Evolutionary conservation across 1,284 basidiomycete species (phyloP).

Genomic region (Leccinum pallidistipes): DNA sequence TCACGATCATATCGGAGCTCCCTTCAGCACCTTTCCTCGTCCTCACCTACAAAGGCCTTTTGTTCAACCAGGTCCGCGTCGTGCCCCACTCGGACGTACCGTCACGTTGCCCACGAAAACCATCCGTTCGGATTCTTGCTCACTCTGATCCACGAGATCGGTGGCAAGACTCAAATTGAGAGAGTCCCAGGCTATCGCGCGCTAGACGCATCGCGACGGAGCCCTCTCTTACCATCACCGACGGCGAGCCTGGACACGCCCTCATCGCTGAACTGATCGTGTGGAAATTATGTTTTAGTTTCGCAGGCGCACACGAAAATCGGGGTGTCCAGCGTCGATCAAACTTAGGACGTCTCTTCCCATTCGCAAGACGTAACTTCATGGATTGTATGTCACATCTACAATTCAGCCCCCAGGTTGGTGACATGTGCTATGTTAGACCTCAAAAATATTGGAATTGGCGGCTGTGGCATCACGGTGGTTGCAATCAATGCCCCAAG

Average conservation of each 20-base stretch:
- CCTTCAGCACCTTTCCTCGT: slow-evolving; percentile 33
- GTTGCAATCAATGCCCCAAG: too few species aligned
- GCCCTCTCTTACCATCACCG: slow-evolving; percentile 20
- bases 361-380: too few species aligned
- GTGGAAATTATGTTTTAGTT: too few species aligned
- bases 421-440: too few species aligned
- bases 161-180: slow-evolving; percentile 27
- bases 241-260: slow-evolving; percentile 10
- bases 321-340: too few species aligned
- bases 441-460: too few species aligned
- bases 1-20: slow-evolving; percentile 35
- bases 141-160: slow-evolving; percentile 28
- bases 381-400: too few species aligned
- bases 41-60: slow-evolving; percentile 26
- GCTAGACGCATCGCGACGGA: slow-evolving; percentile 32
- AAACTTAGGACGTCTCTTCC: too few species aligned
- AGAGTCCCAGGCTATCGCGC: slow-evolving; percentile 27
- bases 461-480: too few species aligned
- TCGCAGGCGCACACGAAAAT: too few species aligned
- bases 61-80: slow-evolving; percentile 27
- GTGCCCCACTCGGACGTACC: slow-evolving; percentile 33
- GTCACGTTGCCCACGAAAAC: slow-evolving; percentile 24
- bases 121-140: slow-evolving; percentile 35
- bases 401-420: too few species aligned
- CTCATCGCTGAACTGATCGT: too few species aligned